These are phyloP conservation scores for Acanthamoeba rhysodes DNA, from an alignment of 208 protist genomes.

Conservation along the genomic window DNA sequence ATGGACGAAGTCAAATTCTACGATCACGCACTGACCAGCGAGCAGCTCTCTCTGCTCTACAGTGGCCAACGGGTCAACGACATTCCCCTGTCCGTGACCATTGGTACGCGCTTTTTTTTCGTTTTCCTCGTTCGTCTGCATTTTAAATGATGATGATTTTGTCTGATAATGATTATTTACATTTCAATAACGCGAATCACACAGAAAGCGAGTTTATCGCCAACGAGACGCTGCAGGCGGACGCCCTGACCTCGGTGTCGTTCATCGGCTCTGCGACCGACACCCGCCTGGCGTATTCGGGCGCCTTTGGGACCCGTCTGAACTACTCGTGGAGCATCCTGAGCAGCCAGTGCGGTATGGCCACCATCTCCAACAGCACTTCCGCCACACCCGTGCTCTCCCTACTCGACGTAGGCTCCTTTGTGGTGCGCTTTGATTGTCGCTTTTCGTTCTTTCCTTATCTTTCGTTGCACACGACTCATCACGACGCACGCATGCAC, in stretches of 20 bases:
- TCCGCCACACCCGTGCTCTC: neutral
- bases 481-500: neutral
- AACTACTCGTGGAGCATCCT: conserved; percentile 21
- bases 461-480: neutral
- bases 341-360: neutral
- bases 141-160: neutral
- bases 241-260: neutral
- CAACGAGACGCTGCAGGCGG: neutral
- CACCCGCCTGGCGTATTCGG: neutral
- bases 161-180: neutral
- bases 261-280: neutral
- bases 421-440: neutral
- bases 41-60: neutral
- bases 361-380: neutral
- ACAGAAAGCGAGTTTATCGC: neutral
- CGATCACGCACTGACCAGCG: neutral
- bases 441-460: neutral
- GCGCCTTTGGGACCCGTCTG: neutral
- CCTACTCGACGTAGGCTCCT: neutral
- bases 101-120: neutral
- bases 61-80: neutral
- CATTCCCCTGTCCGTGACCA: neutral
- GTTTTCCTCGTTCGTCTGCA: too few species aligned
- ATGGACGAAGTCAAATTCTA: conserved; percentile 42
- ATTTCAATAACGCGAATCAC: neutral